A percentile compares a stretch with the other conserved stretches of the same genome.
Evolutionary conservation across 2,329 filamentous ascomycete genomes (phyloP).

Genomic region (Elsinoe perseae): DNA sequence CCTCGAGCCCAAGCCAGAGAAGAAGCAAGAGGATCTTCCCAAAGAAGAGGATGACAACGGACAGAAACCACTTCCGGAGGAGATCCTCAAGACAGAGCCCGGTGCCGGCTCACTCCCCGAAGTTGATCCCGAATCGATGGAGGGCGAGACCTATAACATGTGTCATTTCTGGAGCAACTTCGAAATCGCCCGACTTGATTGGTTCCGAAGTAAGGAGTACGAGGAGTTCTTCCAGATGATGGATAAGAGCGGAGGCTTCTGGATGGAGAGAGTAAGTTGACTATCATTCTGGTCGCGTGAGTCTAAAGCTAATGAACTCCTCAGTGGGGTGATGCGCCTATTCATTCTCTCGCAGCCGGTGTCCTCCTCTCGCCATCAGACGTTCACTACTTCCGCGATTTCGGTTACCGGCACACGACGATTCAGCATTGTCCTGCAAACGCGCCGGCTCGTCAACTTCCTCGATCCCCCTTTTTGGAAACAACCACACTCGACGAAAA

Average conservation of each 20-base stretch:
- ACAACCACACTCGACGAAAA: conserved; percentile 47
- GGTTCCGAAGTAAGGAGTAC: conserved; percentile 96
- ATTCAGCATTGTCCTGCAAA: conserved; percentile 98
- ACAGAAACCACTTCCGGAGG: conserved; percentile 66
- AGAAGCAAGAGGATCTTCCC: conserved; percentile 44
- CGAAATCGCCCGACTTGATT: conserved; percentile 88
- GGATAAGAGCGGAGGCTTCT: conserved; percentile 96
- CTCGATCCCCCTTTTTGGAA: conserved; percentile 64
- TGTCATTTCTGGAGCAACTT: conserved; percentile 99
- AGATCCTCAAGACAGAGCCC: conserved; percentile 70
- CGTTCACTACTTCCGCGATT: conserved; percentile 98
- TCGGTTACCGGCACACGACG: conserved; percentile 95
- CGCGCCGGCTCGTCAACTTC: conserved; percentile 77
- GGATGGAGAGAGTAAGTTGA: conserved; percentile 83
- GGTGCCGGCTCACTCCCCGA: conserved; percentile 63
- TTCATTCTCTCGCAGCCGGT: conserved; percentile 93
- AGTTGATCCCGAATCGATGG: conserved; percentile 88
- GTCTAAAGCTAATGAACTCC: conserved; percentile 32
- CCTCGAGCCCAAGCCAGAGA: conserved; percentile 63
- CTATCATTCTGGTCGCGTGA: neutral
- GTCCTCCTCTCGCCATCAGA: conserved; percentile 72
- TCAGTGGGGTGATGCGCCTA: conserved; percentile 96
- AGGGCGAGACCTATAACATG: conserved; percentile 98
- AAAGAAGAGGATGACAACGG: conserved; percentile 53
- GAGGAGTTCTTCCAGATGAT: conserved; percentile 99